Conservation (phyloP, 352 stramenopile species). For the Pythium aquatile region DNA sequence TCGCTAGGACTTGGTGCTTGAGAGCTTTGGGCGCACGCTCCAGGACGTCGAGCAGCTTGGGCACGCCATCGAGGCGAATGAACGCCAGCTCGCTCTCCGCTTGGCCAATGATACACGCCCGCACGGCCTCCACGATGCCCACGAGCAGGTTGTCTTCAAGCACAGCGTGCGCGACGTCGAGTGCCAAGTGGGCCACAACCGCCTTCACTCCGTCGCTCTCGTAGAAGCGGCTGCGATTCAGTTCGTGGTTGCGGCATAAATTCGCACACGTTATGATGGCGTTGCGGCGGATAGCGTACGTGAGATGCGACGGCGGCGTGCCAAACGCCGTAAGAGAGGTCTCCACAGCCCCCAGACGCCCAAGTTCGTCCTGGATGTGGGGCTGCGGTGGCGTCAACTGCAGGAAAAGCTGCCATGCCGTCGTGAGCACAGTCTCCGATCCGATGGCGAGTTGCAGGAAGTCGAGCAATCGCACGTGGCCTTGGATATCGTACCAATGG, state of each 20-base stretch:
- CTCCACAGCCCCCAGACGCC: slow-evolving; percentile 46
- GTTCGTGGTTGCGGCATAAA: slow-evolving; percentile 53
- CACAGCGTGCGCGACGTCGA: slow-evolving; percentile 49
- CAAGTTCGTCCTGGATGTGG: slow-evolving; percentile 49
- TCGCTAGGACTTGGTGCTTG: slow-evolving; percentile 58
- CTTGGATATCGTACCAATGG: slow-evolving; percentile 57
- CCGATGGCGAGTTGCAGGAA: slow-evolving; percentile 44
- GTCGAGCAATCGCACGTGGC: slow-evolving; percentile 44
- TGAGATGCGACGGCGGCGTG: slow-evolving; percentile 42
- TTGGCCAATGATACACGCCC: slow-evolving; percentile 61
- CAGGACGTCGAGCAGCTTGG: slow-evolving; percentile 61
- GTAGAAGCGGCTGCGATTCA: slow-evolving; percentile 52
- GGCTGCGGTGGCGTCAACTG: slow-evolving; percentile 36
- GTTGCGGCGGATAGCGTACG: slow-evolving; percentile 64
- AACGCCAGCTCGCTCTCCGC: slow-evolving; percentile 51
- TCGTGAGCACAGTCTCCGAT: slow-evolving; percentile 38
- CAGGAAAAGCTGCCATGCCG: slow-evolving; percentile 54
- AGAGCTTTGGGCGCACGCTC: slow-evolving; percentile 48
- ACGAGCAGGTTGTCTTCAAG: slow-evolving; percentile 73
- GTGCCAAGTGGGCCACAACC: slow-evolving; percentile 43
- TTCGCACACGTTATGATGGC: slow-evolving; percentile 53
- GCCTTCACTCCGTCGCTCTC: slow-evolving; percentile 43
- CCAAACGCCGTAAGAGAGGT: slow-evolving; percentile 49
- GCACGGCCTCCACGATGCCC: slow-evolving; percentile 59
- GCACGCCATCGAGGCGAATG: slow-evolving; percentile 56